Conservation (phyloP, 2,329 filamentous ascomycete species). For the Colletotrichum tofieldiae region DNA sequence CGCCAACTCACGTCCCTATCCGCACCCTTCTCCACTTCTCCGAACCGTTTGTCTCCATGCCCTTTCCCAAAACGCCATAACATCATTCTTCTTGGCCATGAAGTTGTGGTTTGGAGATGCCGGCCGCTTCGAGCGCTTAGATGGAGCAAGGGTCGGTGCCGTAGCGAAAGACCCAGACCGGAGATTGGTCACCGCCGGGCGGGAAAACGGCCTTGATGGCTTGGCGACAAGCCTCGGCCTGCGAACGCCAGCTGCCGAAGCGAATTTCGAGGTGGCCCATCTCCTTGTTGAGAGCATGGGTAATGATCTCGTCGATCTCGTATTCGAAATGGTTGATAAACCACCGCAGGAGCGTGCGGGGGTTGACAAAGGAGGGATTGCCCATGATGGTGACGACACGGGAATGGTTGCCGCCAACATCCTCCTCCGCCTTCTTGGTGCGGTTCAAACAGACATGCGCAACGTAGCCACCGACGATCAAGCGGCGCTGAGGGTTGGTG, state of each 20-base stretch:
- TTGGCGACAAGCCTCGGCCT: conserved; percentile 64
- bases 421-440: conserved; percentile 57
- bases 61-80: no score
- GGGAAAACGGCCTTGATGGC: conserved; percentile 37
- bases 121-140: background rate
- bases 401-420: conserved; percentile 51
- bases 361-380: conserved; percentile 60
- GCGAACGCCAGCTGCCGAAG: conserved; percentile 70
- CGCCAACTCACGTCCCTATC: background rate
- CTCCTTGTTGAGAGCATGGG: conserved; percentile 48
- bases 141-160: conserved; percentile 36
- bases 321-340: conserved; percentile 63
- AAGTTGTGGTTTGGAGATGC: accelerated
- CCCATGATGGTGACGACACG: conserved; percentile 69
- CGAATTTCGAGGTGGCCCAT: conserved; percentile 63
- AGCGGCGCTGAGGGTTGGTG: conserved; percentile 48
- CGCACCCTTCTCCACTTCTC: background rate
- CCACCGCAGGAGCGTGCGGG: conserved; percentile 54
- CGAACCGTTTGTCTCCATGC: background rate
- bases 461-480: conserved; percentile 55
- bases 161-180: conserved; percentile 44
- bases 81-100: background rate
- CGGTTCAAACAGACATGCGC: conserved; percentile 64
- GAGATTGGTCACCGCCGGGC: conserved; percentile 29
- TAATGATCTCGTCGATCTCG: conserved; percentile 61